phyloP scores from a whole-genome alignment of 768 basidiomycete genomes.

The Mycena galopus region DNA sequence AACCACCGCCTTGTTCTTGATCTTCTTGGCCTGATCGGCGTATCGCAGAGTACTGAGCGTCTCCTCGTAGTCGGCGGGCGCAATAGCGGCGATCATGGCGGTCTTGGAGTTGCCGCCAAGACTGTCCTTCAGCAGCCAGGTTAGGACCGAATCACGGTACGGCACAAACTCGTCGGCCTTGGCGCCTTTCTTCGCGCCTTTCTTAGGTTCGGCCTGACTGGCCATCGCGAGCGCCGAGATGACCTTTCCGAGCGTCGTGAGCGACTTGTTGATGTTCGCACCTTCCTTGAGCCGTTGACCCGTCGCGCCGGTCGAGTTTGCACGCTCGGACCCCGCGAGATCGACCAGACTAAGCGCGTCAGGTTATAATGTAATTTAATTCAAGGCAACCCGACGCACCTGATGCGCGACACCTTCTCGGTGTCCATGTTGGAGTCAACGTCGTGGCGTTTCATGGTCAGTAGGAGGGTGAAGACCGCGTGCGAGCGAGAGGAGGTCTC shows the following conservation, averaged over 20 bases:
- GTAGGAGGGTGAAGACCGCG: slow-evolving; percentile 95
- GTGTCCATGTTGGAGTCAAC: slow-evolving; percentile 88
- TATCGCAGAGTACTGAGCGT: slow-evolving; percentile 97
- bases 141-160: slow-evolving; percentile 98
- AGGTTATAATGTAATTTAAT: background rate
- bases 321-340: slow-evolving; percentile 96
- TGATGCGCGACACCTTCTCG: slow-evolving; percentile 99
- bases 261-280: slow-evolving; percentile 98
- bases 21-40: slow-evolving; percentile 99
- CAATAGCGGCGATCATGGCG: slow-evolving; percentile 99
- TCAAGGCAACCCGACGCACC: slow-evolving; percentile 57
- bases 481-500: slow-evolving; percentile 99
- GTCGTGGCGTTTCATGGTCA: slow-evolving; percentile 94
- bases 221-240: slow-evolving; percentile 89
- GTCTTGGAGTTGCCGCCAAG: slow-evolving; percentile 98
- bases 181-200: slow-evolving; percentile 93
- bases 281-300: slow-evolving; percentile 97
- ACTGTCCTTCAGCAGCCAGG: slow-evolving; percentile 98
- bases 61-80: slow-evolving; percentile 99
- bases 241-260: slow-evolving; percentile 98
- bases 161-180: slow-evolving; percentile 95
- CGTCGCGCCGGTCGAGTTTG: slow-evolving; percentile 97
- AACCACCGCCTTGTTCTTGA: slow-evolving; percentile 99
- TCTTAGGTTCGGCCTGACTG: slow-evolving; percentile 73
- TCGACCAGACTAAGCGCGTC: slow-evolving; percentile 80